Percentiles rank a stretch among this genome's conserved stretches.
Evolutionary conservation across 108 stramenopile genomes (phyloP).

Genomic region (Epithemia pelagica): DNA sequence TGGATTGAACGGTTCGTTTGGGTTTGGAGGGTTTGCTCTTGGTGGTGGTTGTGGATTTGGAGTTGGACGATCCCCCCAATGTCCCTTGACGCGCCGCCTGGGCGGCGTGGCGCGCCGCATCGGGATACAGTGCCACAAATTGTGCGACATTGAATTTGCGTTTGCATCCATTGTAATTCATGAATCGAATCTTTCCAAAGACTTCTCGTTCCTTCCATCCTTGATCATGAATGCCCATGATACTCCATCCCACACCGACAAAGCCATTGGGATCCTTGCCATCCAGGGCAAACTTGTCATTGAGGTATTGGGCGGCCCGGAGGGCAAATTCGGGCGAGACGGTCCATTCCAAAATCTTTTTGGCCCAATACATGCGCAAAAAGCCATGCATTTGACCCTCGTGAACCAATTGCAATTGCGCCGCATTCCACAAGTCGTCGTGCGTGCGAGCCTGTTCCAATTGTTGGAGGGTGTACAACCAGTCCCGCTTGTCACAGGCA

Average conservation of each 20-base stretch:
- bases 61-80: neutral
- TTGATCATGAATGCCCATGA: constrained; percentile 96
- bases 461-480: constrained; percentile 73
- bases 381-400: constrained; percentile 98
- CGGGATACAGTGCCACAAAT: constrained; percentile 70
- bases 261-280: constrained; percentile 97
- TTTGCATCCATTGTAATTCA: constrained; percentile 96
- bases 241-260: constrained; percentile 95
- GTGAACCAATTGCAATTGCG: constrained; percentile 84
- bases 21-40: neutral
- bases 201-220: constrained; percentile 84
- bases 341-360: constrained; percentile 99
- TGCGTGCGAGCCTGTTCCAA: constrained; percentile 85
- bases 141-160: constrained; percentile 89
- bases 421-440: constrained; percentile 99
- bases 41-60: neutral
- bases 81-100: constrained; percentile 17
- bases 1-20: neutral
- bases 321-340: constrained; percentile 79
- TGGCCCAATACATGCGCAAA: constrained; percentile 99
- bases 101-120: constrained; percentile 61
- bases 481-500: constrained; percentile 74
- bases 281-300: constrained; percentile 96
- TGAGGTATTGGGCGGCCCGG: constrained; percentile 82
- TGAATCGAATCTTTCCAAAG: constrained; percentile 96